These are phyloP conservation scores for Gossypium davidsonii DNA, from an alignment of 441 rosid genomes.

Conservation along the genomic window DNA sequence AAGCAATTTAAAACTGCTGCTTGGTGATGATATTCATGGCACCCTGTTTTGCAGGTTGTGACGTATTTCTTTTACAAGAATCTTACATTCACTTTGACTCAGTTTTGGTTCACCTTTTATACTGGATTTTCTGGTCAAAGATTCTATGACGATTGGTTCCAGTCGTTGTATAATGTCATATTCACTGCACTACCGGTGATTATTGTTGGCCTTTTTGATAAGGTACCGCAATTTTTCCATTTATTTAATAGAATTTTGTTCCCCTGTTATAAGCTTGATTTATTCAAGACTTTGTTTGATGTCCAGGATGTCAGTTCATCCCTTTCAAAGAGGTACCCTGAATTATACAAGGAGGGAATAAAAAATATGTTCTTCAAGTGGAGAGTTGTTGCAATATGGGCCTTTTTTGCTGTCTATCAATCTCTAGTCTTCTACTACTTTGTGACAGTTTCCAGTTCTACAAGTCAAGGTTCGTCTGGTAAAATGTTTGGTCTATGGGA, in stretches of 20 bases:
- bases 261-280: neutral
- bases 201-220: constrained; percentile 91
- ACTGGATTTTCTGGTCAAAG: constrained; percentile 99
- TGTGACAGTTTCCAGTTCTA: constrained; percentile 52
- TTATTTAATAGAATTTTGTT: neutral
- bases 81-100: constrained; percentile 94
- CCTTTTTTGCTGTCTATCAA: constrained; percentile 83
- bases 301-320: constrained; percentile 91
- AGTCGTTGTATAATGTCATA: constrained; percentile 86
- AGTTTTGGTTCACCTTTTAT: constrained; percentile 99
- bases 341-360: constrained; percentile 88
- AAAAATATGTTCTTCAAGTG: constrained; percentile 78
- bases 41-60: constrained; percentile 68
- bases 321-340: constrained; percentile 91
- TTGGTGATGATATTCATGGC: constrained; percentile 10
- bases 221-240: constrained; percentile 42
- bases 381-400: constrained; percentile 89
- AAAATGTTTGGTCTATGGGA: constrained; percentile 93
- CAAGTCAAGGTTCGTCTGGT: constrained; percentile 70
- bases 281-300: constrained; percentile 3
- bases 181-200: constrained; percentile 96
- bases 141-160: constrained; percentile 99
- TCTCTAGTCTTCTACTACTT: constrained; percentile 76
- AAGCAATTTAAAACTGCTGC: neutral
- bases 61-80: constrained; percentile 98